phyloP scores from a whole-genome alignment of 2,329 filamentous ascomycete species.

The Diaporthe ampelina region DNA sequence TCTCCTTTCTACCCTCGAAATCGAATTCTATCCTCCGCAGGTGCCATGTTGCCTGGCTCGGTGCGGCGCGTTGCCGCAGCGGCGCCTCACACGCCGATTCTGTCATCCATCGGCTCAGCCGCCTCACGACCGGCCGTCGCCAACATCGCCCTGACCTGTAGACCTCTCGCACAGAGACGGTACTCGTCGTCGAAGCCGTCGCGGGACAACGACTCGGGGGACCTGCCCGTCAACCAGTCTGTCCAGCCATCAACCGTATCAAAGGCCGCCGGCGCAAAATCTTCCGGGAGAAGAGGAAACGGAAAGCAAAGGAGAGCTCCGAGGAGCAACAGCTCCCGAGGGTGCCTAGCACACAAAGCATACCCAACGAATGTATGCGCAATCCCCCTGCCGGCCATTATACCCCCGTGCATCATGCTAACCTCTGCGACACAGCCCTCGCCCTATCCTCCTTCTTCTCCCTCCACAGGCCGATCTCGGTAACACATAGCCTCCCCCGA shows the following conservation, averaged over 20 bases:
- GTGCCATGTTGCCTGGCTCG: constrained; percentile 67
- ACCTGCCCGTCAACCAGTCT: constrained; percentile 62
- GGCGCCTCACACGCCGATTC: constrained; percentile 60
- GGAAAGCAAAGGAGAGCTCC: constrained; percentile 67
- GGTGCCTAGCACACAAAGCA: constrained; percentile 81
- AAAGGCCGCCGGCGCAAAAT: constrained; percentile 57
- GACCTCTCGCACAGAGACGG: constrained; percentile 64
- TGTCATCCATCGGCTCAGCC: constrained; percentile 58
- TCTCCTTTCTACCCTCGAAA: neutral
- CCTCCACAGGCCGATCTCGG: constrained; percentile 92
- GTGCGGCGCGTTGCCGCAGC: constrained; percentile 67
- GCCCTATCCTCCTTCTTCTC: constrained; percentile 95
- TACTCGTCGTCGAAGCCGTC: constrained; percentile 75
- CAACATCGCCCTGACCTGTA: constrained; percentile 53
- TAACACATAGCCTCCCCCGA: constrained; percentile 84
- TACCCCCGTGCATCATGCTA: constrained; percentile 41
- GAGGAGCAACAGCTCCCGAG: constrained; percentile 73
- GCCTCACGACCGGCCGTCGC: constrained; percentile 56
- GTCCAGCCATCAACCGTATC: constrained; percentile 63
- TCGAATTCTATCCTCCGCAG: constrained; percentile 1
- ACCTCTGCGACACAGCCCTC: constrained; percentile 76
- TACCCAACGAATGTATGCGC: constrained; percentile 74
- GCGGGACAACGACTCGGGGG: constrained; percentile 68
- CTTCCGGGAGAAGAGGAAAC: constrained; percentile 68
- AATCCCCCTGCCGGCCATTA: neutral